Evolutionary conservation across 228 moss, liverwort and hornwort species (phyloP).

Genomic region (Sphagnum fallax): DNA sequence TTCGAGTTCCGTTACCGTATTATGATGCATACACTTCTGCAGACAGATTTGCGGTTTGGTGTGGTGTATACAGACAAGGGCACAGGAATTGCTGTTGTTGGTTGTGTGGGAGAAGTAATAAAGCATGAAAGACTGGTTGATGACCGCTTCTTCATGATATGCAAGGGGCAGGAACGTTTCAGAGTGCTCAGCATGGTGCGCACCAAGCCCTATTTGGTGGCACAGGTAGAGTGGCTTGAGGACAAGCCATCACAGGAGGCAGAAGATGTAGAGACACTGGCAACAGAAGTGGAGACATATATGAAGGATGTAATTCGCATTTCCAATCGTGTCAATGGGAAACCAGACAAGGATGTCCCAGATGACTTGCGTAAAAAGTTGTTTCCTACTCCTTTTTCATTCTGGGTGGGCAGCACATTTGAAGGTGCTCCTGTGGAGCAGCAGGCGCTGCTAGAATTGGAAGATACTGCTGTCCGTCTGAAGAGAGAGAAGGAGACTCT

Average conservation of each 20-base stretch:
- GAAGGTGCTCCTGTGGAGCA: conserved; percentile 99
- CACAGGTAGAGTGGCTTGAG: conserved; percentile 90
- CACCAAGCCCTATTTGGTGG: conserved; percentile 92
- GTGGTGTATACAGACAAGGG: conserved; percentile 84
- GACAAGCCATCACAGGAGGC: conserved; percentile 87
- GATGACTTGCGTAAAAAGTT: conserved; percentile 85
- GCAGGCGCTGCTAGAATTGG: conserved; percentile 84
- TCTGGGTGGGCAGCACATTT: conserved; percentile 99
- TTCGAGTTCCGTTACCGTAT: conserved; percentile 99
- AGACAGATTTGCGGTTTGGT: conserved; percentile 92
- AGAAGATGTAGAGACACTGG: conserved; percentile 81
- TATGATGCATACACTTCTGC: conserved; percentile 99
- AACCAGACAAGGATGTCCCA: conserved; percentile 75
- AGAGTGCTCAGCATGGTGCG: conserved; percentile 86
- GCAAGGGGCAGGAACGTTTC: conserved; percentile 98
- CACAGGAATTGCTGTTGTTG: conserved; percentile 75
- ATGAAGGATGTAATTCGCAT: conserved; percentile 99
- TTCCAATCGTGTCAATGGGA: conserved; percentile 92
- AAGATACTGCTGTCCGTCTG: conserved; percentile 86
- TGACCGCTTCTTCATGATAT: conserved; percentile 99
- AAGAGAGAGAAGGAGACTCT: conserved; percentile 97
- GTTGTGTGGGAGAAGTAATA: conserved; percentile 94
- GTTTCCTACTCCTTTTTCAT: conserved; percentile 94
- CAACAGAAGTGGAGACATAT: conserved; percentile 82
- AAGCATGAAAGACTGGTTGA: conserved; percentile 95